Base-by-base conservation (phyloP, 2,329 filamentous ascomycete genomes). In the Coniochaeta sp. region DNA sequence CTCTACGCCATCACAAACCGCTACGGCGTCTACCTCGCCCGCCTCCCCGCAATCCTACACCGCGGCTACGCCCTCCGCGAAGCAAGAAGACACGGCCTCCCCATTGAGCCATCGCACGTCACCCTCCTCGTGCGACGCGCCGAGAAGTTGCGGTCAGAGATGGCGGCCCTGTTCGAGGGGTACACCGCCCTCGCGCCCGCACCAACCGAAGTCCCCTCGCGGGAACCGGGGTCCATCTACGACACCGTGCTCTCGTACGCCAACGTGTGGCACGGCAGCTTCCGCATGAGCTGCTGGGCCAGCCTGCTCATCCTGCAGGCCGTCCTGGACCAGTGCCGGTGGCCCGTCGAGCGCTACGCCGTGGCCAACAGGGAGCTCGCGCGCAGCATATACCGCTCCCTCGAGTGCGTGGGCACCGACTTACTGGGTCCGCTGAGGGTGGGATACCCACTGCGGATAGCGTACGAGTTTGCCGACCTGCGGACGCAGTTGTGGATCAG, bases 251-350 rank as follows among this genome's bases (percentile, higher is more conserved):
- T 72, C 13, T 52, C 57, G 20, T 68, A 67, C 51, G 50, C 57
- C 24, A 59, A 62, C 26, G 55, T 58, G 2, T 71, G 68, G 65
- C 59, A 63, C 10, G 69, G 68, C 2, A 58, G 66, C 27, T 55
- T 72, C 49, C 61, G 65, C 40, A 58, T 71, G 55, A 62, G 60
- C 18, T 70, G 67, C 53, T 70, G 69, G 67, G 66, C 69, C 6
- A 67, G 64, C 32, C 59, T 69, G 58, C 58, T 72, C n/a, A 66
- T 73, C 48, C 56, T 73, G 30, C 65, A 73, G 50, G 68, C 69
- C 53, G 61, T 60, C 6, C 46, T 73, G 48, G 61, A 63, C 18
- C 61, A 65, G 50, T 71, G 68, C 51, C 58, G 57, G 13, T 56
- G 60, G 27, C 59, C 58, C 6, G 57, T 58, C n/a, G 51, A 61